Conservation (phyloP, 2,329 filamentous ascomycete species). For the Aspergillus terreus region DNA sequence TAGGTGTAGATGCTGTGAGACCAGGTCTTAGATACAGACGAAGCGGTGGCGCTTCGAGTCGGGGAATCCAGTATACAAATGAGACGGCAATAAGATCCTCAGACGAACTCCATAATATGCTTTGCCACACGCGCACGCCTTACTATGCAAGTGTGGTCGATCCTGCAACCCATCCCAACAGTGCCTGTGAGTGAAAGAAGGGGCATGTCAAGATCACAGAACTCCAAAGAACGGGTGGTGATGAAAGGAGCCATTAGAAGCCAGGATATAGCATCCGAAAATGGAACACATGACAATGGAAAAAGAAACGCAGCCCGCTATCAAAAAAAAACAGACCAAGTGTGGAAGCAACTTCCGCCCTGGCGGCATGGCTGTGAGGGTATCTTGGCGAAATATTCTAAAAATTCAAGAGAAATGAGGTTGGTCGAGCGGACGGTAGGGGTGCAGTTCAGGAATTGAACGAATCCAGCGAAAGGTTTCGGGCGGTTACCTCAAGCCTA, state of each 20-base stretch:
- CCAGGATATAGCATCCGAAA: neutral
- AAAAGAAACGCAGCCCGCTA: slow-evolving; percentile 7
- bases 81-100: slow-evolving; percentile 10
- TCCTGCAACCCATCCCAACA: slow-evolving; percentile 11
- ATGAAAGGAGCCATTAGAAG: slow-evolving; percentile 4
- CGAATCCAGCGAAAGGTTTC: neutral
- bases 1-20: slow-evolving; percentile 3
- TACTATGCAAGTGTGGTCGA: slow-evolving; percentile 28
- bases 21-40: slow-evolving; percentile 11
- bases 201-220: neutral
- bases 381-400: slow-evolving; percentile 29
- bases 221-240: neutral
- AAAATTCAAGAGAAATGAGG: slow-evolving; percentile 15
- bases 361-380: slow-evolving; percentile 23
- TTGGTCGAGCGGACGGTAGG: neutral
- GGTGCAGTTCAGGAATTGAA: neutral
- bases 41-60: neutral
- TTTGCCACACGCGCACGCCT: slow-evolving; percentile 26
- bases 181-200: neutral
- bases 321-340: slow-evolving; percentile 4
- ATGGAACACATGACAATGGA: slow-evolving; percentile 1
- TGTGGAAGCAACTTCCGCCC: slow-evolving; percentile 10
- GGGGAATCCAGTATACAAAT: slow-evolving; percentile 14
- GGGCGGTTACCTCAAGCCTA: slow-evolving; percentile 47
- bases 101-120: slow-evolving; percentile 23